Base-by-base conservation (phyloP, 768 basidiomycete species). In the Pholiota microspora region DNA sequence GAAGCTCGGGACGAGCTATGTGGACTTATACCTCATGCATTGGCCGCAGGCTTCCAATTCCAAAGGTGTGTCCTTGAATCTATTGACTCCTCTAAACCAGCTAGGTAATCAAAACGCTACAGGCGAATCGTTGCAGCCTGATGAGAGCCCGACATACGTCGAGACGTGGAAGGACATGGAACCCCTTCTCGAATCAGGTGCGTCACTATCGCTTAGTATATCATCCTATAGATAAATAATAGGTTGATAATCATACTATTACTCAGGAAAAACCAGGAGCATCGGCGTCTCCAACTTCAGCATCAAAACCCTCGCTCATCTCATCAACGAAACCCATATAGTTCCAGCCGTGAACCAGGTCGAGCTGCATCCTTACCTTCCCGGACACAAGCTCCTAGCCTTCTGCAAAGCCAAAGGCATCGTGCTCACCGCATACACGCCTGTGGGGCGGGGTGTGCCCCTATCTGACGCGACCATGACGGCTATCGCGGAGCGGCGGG, bases 211-310 rank as follows among this genome's bases (percentile, higher is more conserved):
- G n/a, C n/a, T n/a, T n/a, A n/a, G n/a, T n/a, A n/a, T n/a, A n/a
- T n/a, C n/a, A n/a, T n/a, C n/a, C n/a, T n/a, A n/a, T n/a, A n/a
- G n/a, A n/a, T n/a, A n/a, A n/a, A n/a, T n/a, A n/a, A n/a, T n/a
- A n/a, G n/a, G n/a, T n/a, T n/a, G n/a, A 31, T 31, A 6, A 31
- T 31, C 29, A 31, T 31, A 6, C 29, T 31, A 31, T 31, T 6
- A 6, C 12, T 6, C 12, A 31, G 29, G 29, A 31, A 51, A 51
- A 28, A 27, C 25, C 0, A 35, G 36, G 16, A 51, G 49, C 27
- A 51, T 51, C 21, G 49, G 49, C 9, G 49, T 51, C 3, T 51
- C 49, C 13, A 51, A 51, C 38, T 51, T 51, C 36, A 51, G 49
- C 36, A 40, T 51, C 23, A 51, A 51, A 18, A 51, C 49, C 9